Evolutionary conservation across 176 grass and related monocot genomes (phyloP), one percentile per base, ranked within the genome.

Genomic region (Pontederia paniculata): DNA sequence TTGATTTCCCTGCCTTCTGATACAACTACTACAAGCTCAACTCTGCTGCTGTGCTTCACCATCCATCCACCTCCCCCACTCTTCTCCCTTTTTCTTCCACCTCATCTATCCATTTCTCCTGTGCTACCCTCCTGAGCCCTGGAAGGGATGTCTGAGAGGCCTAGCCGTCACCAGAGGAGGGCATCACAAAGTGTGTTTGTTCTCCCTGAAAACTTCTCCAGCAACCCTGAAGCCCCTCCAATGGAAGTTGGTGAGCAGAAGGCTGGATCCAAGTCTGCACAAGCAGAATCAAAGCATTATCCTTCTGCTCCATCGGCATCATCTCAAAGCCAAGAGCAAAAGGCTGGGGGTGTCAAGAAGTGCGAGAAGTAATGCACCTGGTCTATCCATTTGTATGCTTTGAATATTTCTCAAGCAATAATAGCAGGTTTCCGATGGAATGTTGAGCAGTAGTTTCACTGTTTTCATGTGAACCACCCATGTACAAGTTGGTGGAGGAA

Each of bases 101-200:
- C 11, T 17, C 16, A 1, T 22, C 52, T 3, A 10, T 2, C 45
- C 12, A 48, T 48, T n/a, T 17, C n/a, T 50, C 48, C 1, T 50
- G 15, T 3, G 48, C 12, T 5, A 37, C 28, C 28, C 28, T 37
- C 28, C 28, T 37, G 28, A 37, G 28, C 28, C 7, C 5, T 4
- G 48, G 16, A 54, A 42, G 80, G 75, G 77, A 76, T 77, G 79
- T 93, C 88, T 50, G 76, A 83, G 59, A 72, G 76, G 60, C 53
- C 76, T 1, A 78, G 67, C 15, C 75, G 82, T 0, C 88, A 93
- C 75, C 88, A 80, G 70, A 72, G 82, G n/a, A 59, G 88, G 69
- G 76, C 79, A 53, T 93, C 88, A 20, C 88, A 93, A 65, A 83
- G 72, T 71, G 79, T 83, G 42, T 93, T 93, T 51, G 69, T 50